Evolutionary conservation across 352 stramenopile genomes (phyloP), one percentile per base, ranked within the genome.

Genomic region (Aphanomyces stellatus): DNA sequence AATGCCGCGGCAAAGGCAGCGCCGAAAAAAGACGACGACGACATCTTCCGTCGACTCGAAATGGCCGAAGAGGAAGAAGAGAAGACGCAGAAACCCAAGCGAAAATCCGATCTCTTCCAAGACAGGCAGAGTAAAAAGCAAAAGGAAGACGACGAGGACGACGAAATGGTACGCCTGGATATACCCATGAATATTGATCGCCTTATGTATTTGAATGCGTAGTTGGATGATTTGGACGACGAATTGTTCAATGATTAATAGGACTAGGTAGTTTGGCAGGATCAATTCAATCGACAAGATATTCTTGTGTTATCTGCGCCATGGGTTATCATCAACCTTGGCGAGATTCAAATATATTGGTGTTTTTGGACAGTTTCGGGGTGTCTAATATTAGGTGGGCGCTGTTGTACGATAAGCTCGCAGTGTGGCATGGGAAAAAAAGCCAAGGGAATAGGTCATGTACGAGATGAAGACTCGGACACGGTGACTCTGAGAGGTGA

Each of bases 41-140:
- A 67, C 25, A 56, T 67, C 10, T 59, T 67, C 17, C 10, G 22
- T 13, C 22, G 30, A 31, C 30, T 41, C 24, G 24, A 51, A 19
- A 24, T 31, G 34, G 55, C 24, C 2, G 55, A 63, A 53, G 60
- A 67, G 34, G 60, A 56, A 51, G 60, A 67, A 57, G 49, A 59
- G 13, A 11, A 40, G 3, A n/a, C 57, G n/a, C 15, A 13, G 7
- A 13, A 67, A 40, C 41, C 49, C 4, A 67, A 67, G 49, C 60
- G 60, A 24, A 67, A 67, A 25, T 60, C 49, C 10, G 49, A 22
- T 34, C 30, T 57, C 6, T 57, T 57, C 19, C 49, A 57, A 57
- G 49, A 57, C 17, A 57, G 22, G 19, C 25, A 28, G 19, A 22
- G 13, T 15, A 53, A 53, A 19, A 28, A 53, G 25, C 17, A 53